Base-by-base conservation (phyloP, 202 grass and related monocot species). In the Zizania palustris region DNA sequence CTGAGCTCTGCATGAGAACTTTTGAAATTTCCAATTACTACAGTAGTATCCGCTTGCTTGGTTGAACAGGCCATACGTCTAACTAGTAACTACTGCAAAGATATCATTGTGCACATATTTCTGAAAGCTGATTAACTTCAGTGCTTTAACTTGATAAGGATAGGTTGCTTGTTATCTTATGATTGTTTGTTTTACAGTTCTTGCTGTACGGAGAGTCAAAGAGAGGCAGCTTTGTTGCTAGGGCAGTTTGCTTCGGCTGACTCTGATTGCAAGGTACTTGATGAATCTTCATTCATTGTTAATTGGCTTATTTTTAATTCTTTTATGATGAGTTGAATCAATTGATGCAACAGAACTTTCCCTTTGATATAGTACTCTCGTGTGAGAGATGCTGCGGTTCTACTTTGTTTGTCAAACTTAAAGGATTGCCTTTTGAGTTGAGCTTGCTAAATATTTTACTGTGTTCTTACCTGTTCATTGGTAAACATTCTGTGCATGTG, bases 241-340 rank as follows among this genome's bases (percentile, higher is more conserved):
- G 96, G 96, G 65, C 96, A 99, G 70, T 99, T 99, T 89, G 96
- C 96, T 80, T 99, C 96, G 1, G 89, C 92, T 43, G 96, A 99
- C 73, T 99, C 96, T 41, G 96, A 99, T 69, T 96, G 96, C 88
- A 99, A 99, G 92, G 96, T 99, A 53, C 55, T 34, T 53, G 44
- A 80, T 5, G 53, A 75, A 66, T n/a, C 46, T 76, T 72, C 50
- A 72, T 73, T 66, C 33, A 64, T 45, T 84, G 6, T 46, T 89
- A 54, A 55, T 35, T 20, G n/a, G n/a, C 11, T 42, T 28, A 8
- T 75, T 73, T 73, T 35, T 41, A 50, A 46, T 42, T 76, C 37
- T 71, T 51, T 78, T 59, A 19, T 69, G 43, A 76, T 6, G 48
- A 54, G 18, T 18, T 28, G 37, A 69, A 76, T 6, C 41, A 54